Conservation (phyloP, 2,329 filamentous ascomycete genomes). For the Verticillium albo-atrum region DNA sequence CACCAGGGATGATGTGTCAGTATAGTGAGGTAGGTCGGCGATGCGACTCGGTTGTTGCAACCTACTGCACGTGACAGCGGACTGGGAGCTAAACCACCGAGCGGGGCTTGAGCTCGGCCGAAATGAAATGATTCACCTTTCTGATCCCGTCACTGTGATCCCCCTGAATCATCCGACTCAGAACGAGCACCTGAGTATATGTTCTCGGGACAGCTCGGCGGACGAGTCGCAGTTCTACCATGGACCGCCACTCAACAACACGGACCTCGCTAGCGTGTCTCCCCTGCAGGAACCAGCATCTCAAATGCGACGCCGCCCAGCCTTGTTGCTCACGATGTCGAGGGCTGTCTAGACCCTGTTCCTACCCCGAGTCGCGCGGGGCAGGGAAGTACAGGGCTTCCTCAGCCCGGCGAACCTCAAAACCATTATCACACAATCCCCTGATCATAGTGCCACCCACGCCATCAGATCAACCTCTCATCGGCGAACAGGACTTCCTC, state of each 20-base stretch:
- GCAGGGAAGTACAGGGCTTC: slow-evolving; percentile 31
- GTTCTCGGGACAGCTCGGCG: background rate
- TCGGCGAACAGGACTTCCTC: slow-evolving; percentile 5
- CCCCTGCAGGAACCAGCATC: slow-evolving; percentile 44
- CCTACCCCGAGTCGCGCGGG: slow-evolving; percentile 46
- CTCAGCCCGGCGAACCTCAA: slow-evolving; percentile 17
- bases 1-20: too few relatives aligned
- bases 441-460: slow-evolving; percentile 4
- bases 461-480: slow-evolving; percentile 2
- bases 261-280: slow-evolving; percentile 41
- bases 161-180: background rate
- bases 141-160: background rate
- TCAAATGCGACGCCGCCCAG: slow-evolving; percentile 48
- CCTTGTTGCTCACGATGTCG: slow-evolving; percentile 41
- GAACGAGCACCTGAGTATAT: background rate
- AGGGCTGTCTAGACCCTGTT: slow-evolving; percentile 37
- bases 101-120: background rate
- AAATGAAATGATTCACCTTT: background rate
- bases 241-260: slow-evolving; percentile 2
- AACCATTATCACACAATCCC: slow-evolving; percentile 17
- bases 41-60: too few relatives aligned
- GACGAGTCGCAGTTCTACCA: background rate
- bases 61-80: too few relatives aligned
- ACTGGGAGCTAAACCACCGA: background rate
- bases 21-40: too few relatives aligned